phyloP scores from a whole-genome alignment of 768 basidiomycete genomes.

The Lactarius quietus region DNA sequence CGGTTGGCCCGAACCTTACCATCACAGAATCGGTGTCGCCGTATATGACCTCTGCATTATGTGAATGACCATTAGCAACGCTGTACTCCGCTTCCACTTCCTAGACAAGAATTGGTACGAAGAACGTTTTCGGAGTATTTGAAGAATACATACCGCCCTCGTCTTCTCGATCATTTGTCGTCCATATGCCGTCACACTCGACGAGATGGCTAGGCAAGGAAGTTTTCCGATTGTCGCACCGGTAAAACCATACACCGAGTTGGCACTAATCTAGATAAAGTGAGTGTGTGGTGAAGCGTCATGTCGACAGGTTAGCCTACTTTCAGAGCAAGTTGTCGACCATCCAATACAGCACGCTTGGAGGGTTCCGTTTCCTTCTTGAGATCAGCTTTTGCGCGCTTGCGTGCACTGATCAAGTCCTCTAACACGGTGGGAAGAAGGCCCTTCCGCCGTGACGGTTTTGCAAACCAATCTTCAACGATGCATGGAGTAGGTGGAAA shows the following conservation, averaged over 20 bases:
- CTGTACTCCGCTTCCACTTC: constrained; percentile 90
- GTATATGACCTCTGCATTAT: constrained; percentile 94
- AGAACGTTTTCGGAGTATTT: neutral
- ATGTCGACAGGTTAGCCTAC: constrained; percentile 37
- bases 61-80: constrained; percentile 75
- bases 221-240: constrained; percentile 97
- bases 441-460: constrained; percentile 71
- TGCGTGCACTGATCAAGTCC: constrained; percentile 89
- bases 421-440: constrained; percentile 89
- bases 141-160: constrained; percentile 56
- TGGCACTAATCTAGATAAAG: constrained; percentile 82
- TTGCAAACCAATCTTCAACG: constrained; percentile 77
- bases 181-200: constrained; percentile 92
- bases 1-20: constrained; percentile 92
- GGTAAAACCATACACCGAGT: constrained; percentile 98
- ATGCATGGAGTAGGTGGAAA: constrained; percentile 3
- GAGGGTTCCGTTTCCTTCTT: constrained; percentile 98
- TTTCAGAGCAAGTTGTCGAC: constrained; percentile 95
- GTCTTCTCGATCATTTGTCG: constrained; percentile 99
- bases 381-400: constrained; percentile 91
- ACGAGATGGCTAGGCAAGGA: constrained; percentile 94
- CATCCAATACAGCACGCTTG: constrained; percentile 94
- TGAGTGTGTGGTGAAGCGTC: neutral
- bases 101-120: constrained; percentile 34
- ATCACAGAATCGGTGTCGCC: constrained; percentile 99